These are phyloP conservation scores for Bryoerythrophyllum caledonicum DNA, from an alignment of 225 moss, liverwort and hornwort species.

Conservation along the genomic window DNA sequence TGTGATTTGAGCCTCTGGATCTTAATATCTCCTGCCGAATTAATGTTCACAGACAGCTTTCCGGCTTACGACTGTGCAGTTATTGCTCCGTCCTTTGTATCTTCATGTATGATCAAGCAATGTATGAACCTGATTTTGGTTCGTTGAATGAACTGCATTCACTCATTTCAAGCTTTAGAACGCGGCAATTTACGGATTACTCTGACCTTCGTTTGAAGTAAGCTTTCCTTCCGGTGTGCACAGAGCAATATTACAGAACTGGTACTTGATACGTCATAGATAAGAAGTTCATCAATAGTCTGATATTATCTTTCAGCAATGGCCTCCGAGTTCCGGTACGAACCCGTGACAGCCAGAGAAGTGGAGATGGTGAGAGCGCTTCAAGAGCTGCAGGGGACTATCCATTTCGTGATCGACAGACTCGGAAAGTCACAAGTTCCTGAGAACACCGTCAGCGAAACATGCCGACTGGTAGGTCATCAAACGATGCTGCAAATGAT, in stretches of 20 bases:
- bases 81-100: neutral
- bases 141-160: neutral
- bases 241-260: too few relatives aligned
- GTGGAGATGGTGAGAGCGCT: constrained; percentile 16
- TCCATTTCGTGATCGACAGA: constrained; percentile 10
- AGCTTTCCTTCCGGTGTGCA: too few relatives aligned
- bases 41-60: neutral
- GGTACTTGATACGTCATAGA: too few relatives aligned
- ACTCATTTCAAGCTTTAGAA: neutral
- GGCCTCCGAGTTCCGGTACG: too few relatives aligned
- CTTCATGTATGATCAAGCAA: neutral
- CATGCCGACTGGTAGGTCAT: constrained; percentile 8
- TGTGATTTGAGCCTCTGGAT: constrained; percentile 8
- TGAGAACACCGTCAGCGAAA: neutral
- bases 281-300: too few relatives aligned
- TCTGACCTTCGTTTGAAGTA: too few relatives aligned
- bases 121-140: neutral
- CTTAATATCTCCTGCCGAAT: neutral
- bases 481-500: neutral
- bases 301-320: too few relatives aligned
- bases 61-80: neutral
- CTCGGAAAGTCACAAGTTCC: constrained; percentile 25
- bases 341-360: neutral
- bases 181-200: too few relatives aligned
- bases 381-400: constrained; percentile 13